Base-by-base conservation (phyloP, 1,284 basidiomycete species). In the Tylopilus orsonianus region DNA sequence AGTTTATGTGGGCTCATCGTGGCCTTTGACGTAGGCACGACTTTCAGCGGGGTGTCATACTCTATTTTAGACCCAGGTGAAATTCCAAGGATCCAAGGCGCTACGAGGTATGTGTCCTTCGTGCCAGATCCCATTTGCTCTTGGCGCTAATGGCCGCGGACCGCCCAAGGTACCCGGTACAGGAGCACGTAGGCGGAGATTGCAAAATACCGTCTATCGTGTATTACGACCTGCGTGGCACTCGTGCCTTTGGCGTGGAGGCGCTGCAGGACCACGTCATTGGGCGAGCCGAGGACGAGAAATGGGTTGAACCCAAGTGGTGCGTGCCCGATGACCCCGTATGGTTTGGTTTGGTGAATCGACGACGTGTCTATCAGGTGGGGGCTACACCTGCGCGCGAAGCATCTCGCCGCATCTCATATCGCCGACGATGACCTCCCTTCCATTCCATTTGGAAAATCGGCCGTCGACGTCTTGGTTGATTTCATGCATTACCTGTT, bases 141-240 rank as follows among this genome's bases (percentile, higher is more conserved):
- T n/a, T n/a, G n/a, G n/a, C n/a, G n/a, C n/a, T n/a, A n/a, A n/a
- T n/a, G n/a, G n/a, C n/a, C n/a, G n/a, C n/a, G n/a, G 0, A 16
- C 6, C 6, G 24, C 5, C 40, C 52, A 80, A 78, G 39, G 81
- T 75, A 46, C 79, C 78, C 13, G 75, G 73, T 8, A 78, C 79
- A 53, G n/a, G 75, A 77, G 42, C 72, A 74, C 56, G 69, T 75
- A 34, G 77, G 75, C 4, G 75, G 78, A 44, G 72, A 75, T 57
- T 76, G 74, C 40, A 81, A 80, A 61, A 79, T 81, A 53, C 78
- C 79, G n/a, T 72, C 79, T 3, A 69, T 80, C 34, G 66, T 77
- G 46, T 80, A 73, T 59, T 81, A 81, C 51, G 76, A 80, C 53
- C 36, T 49, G 4, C 75, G 76, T 1, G 53, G 50, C n/a, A 63